Evolutionary conservation across 352 stramenopile species (phyloP).

Genomic region (Saprolegnia diclina): DNA sequence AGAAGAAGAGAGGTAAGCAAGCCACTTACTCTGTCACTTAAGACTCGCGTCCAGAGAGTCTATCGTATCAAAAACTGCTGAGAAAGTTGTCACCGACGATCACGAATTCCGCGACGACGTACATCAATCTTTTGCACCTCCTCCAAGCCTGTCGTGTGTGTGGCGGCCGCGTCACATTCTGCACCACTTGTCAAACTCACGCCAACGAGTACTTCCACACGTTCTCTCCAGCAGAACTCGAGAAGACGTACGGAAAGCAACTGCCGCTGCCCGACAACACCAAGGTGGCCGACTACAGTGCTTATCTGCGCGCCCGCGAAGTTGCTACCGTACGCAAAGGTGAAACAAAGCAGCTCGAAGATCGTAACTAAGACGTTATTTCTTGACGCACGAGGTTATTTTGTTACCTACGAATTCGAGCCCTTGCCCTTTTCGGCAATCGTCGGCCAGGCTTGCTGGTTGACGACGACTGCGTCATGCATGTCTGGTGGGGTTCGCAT

Average conservation of each 20-base stretch:
- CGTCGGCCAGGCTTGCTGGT: too few relatives aligned
- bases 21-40: background rate
- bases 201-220: slow-evolving; percentile 60
- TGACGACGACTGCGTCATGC: too few relatives aligned
- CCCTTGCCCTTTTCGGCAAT: too few relatives aligned
- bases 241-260: slow-evolving; percentile 47
- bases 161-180: slow-evolving; percentile 51
- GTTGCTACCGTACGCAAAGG: too few relatives aligned
- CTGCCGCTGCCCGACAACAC: slow-evolving; percentile 44
- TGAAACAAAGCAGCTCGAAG: too few relatives aligned
- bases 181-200: slow-evolving; percentile 37
- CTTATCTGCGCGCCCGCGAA: too few relatives aligned
- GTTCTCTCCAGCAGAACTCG: slow-evolving; percentile 46
- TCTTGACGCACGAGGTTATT: too few relatives aligned
- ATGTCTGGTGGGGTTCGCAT: too few relatives aligned
- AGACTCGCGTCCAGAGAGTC: background rate
- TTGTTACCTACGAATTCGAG: too few relatives aligned
- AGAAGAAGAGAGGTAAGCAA: background rate
- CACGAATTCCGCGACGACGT: slow-evolving; percentile 47
- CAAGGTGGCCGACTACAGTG: background rate
- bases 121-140: slow-evolving; percentile 51
- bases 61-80: slow-evolving; percentile 33
- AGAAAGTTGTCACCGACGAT: slow-evolving; percentile 57
- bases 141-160: slow-evolving; percentile 52
- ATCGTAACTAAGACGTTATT: too few relatives aligned